Conservation (phyloP, 1,139 yeast species). For the Zygoascus hellenicus region DNA sequence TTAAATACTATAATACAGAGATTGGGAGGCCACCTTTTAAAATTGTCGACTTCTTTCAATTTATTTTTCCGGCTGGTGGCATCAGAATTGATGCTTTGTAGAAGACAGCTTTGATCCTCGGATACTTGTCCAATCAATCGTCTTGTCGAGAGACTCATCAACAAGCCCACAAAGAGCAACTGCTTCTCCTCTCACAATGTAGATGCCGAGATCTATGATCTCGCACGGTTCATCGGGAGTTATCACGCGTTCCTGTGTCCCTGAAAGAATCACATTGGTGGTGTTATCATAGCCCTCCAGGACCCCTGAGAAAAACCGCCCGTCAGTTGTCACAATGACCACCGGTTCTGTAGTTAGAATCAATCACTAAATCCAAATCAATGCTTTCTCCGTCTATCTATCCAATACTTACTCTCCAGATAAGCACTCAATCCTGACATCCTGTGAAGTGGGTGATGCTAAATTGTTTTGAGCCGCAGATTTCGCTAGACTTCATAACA, state of each 20-base stretch:
- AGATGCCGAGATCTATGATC: conserved; percentile 55
- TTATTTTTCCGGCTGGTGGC: neutral
- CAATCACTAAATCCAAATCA: neutral
- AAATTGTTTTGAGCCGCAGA: neutral
- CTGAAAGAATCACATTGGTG: conserved; percentile 63
- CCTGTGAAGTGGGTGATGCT: neutral
- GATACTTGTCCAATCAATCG: conserved; percentile 55
- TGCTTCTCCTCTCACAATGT: conserved; percentile 74
- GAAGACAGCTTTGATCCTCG: conserved; percentile 28
- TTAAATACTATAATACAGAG: neutral
- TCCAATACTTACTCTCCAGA: conserved; percentile 30
- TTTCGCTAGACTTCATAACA: neutral
- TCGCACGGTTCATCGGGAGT: conserved; percentile 44
- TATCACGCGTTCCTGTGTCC: conserved; percentile 50
- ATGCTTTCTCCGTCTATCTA: neutral
- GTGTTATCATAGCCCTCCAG: conserved; percentile 79
- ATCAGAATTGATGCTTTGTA: conserved; percentile 25
- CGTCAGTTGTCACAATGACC: conserved; percentile 78
- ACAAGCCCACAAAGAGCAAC: conserved; percentile 73
- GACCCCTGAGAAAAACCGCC: conserved; percentile 53
- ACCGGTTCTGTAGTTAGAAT: conserved; percentile 40
- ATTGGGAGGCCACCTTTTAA: neutral
- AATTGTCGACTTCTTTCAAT: neutral
- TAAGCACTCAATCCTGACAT: conserved; percentile 33
- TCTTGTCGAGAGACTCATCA: conserved; percentile 46